phyloP scores from a whole-genome alignment of 257 asterid genomes.

The Solanum piurae region DNA sequence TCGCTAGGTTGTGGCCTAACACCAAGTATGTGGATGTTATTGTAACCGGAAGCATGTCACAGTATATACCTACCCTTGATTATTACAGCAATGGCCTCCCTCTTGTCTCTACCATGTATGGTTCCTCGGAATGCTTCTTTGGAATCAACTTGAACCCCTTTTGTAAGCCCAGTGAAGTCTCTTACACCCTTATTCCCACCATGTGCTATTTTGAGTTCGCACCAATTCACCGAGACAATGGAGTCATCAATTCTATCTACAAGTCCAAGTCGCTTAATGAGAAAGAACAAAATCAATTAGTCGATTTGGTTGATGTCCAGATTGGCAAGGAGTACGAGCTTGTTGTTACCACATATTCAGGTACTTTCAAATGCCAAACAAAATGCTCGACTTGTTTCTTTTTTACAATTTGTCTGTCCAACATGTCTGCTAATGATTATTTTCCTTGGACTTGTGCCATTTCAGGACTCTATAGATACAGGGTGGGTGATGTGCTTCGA shows the following conservation, averaged over 20 bases:
- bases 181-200: neutral
- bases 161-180: neutral
- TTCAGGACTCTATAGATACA: neutral
- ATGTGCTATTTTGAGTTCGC: neutral
- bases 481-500: neutral
- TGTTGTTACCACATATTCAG: neutral
- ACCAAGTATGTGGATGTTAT: neutral
- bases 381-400: neutral
- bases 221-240: neutral
- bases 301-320: neutral
- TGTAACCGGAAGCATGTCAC: constrained; percentile 5
- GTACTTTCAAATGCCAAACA: neutral
- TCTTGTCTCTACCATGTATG: neutral
- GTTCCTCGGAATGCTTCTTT: neutral
- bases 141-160: neutral
- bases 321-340: neutral
- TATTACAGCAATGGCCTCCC: neutral
- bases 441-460: neutral
- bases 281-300: neutral
- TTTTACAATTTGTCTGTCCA: neutral
- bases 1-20: neutral
- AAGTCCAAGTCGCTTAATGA: neutral
- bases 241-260: neutral
- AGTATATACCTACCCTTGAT: neutral
- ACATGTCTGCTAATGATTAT: neutral